These are phyloP conservation scores for Lantana camara DNA, from an alignment of 257 asterid genomes.

Conservation along the genomic window DNA sequence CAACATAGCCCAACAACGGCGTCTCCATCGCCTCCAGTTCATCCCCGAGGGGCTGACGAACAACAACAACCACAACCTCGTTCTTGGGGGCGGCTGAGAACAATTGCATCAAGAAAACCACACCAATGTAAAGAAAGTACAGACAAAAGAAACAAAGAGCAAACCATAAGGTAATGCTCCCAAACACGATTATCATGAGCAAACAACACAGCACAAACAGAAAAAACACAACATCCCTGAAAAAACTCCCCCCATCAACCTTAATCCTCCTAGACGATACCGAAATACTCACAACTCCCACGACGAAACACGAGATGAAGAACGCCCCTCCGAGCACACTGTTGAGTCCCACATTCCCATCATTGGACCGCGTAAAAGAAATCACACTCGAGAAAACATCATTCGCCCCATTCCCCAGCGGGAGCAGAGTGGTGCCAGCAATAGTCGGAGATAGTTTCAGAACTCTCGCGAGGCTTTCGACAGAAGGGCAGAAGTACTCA, in stretches of 20 bases:
- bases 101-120: slow-evolving; percentile 65
- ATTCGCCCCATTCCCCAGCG: slow-evolving; percentile 84
- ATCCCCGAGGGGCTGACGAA: slow-evolving; percentile 9
- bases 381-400: slow-evolving; percentile 71
- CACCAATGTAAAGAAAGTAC: slow-evolving; percentile 52
- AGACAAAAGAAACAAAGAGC: slow-evolving; percentile 51
- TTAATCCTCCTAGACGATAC: slow-evolving; percentile 34
- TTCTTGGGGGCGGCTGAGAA: slow-evolving; percentile 25
- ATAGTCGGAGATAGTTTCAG: slow-evolving; percentile 70
- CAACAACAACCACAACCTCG: slow-evolving; percentile 6
- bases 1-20: slow-evolving; percentile 47
- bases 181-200: slow-evolving; percentile 43
- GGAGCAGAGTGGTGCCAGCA: slow-evolving; percentile 84
- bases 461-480: slow-evolving; percentile 49
- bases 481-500: slow-evolving; percentile 73
- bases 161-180: slow-evolving; percentile 48
- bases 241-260: slow-evolving; percentile 57
- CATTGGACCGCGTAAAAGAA: slow-evolving; percentile 54
- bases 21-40: slow-evolving; percentile 21
- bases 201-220: slow-evolving; percentile 56
- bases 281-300: slow-evolving; percentile 58
- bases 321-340: slow-evolving; percentile 83
- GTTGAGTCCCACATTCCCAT: slow-evolving; percentile 66
- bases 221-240: slow-evolving; percentile 71
- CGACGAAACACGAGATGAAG: slow-evolving; percentile 73